Percentiles rank a stretch among this genome's conserved stretches.
Evolutionary conservation across 2,329 filamentous ascomycete species (phyloP).

Genomic region (Ophidiomyces ophidiicola): DNA sequence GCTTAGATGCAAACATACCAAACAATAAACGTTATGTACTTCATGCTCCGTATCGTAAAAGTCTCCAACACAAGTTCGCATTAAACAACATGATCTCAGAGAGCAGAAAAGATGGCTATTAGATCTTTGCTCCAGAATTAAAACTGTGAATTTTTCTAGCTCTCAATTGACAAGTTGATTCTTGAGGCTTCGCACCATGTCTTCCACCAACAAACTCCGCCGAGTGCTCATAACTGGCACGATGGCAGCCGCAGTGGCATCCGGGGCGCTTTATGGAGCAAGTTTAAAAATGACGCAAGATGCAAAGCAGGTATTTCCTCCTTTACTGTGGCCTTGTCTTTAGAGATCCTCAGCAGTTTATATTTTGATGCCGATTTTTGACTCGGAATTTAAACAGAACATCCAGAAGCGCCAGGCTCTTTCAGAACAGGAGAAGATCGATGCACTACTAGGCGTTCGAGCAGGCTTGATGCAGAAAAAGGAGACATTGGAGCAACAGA

Average conservation of each 20-base stretch:
- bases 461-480: conserved; percentile 41
- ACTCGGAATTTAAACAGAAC: conserved; percentile 23
- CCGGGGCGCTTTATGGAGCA: conserved; percentile 49
- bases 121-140: no score
- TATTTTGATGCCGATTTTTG: neutral
- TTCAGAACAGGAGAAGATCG: conserved; percentile 43
- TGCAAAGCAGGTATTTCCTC: conserved; percentile 16
- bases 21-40: no score
- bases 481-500: conserved; percentile 45
- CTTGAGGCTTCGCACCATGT: no score
- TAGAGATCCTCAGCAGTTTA: conserved; percentile 3
- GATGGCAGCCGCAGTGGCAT: conserved; percentile 45
- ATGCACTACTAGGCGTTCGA: conserved; percentile 41
- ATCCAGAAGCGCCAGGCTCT: conserved; percentile 39
- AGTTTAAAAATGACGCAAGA: conserved; percentile 30
- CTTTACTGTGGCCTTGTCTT: neutral
- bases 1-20: no score
- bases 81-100: no score
- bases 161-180: no score
- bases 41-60: no score
- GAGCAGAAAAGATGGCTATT: no score
- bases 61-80: no score
- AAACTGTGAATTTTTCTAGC: no score
- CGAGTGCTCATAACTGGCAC: conserved; percentile 43
- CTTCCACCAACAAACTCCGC: conserved; percentile 30